Evolutionary conservation across 192 early-diverging fungal genomes (phyloP).

Genomic region (Rhizophlyctis rosea): DNA sequence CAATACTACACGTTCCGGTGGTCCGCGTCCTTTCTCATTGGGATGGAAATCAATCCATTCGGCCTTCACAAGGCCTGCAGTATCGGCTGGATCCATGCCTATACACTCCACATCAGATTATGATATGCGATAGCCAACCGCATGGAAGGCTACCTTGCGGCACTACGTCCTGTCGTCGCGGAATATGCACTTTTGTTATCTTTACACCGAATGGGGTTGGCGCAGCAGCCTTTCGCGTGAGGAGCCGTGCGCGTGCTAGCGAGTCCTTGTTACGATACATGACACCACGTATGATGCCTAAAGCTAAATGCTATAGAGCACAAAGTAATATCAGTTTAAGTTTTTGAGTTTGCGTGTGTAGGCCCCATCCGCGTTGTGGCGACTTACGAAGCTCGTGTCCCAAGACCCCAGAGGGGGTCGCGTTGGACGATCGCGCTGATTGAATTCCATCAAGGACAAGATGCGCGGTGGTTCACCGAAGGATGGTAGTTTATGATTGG

Average conservation of each 20-base stretch:
- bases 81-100: constrained; percentile 23
- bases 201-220: constrained; percentile 21
- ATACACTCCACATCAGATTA: no score
- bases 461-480: no score
- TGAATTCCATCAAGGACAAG: constrained; percentile 2
- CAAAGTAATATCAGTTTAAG: not conserved
- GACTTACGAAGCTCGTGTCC: constrained; percentile 22
- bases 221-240: constrained; percentile 19
- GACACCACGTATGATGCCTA: constrained; percentile 13
- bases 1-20: constrained; percentile 41
- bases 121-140: no score
- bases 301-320: constrained; percentile 11
- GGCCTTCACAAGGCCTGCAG: constrained; percentile 34
- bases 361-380: not conserved
- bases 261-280: constrained; percentile 16
- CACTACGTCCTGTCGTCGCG: constrained; percentile 24
- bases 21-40: no score
- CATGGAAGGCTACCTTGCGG: no score
- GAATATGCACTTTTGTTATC: constrained; percentile 32
- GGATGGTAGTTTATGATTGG: no score
- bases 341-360: not conserved
- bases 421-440: constrained; percentile 10
- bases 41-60: constrained; percentile 51
- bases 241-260: constrained; percentile 14
- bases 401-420: constrained; percentile 17